Base-by-base conservation (phyloP, 116 monocot genomes). In the Zostera marina region DNA sequence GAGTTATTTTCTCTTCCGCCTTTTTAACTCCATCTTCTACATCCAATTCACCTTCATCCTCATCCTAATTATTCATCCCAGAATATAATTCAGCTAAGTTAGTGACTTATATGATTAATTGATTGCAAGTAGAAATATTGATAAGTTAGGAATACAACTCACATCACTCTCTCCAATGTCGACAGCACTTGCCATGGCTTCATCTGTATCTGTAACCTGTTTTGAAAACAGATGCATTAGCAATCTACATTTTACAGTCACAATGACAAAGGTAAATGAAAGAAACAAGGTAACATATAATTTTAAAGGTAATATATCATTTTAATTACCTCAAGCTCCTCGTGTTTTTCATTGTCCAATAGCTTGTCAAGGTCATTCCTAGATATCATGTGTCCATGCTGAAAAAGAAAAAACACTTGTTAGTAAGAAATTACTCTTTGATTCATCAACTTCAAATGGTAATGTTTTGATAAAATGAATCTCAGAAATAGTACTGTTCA, bases 131-230 rank as follows among this genome's bases (percentile, higher is more conserved):
- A 44, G 14, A 61, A 3, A 53, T 39, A 12, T 8, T 10, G 48
- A 12, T 25, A 60, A 45, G 4, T 22, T 49, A 14, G 5, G 38
- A 17, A 19, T 26, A 6, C 8, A 48, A 75, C 87, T 76, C 58
- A 88, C 94, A 69, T 84, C 81, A 64, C 73, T 77, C 54, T 94
- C 85, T 54, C 94, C 94, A 17, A 94, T 94, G 73, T 94, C 94
- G 60, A 94, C 80, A 38, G 94, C 94, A 77, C 63, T 79, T 72
- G 82, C 81, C 88, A 88, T 80, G 15, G 88, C 85, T 56, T 94
- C 84, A 74, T 88, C 88, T 51, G 85, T 68, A 62, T 84, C 94
- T 65, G 77, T 67, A 25, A 88, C 56, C 88, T 88, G 77, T 63
- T 61, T 45, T 55, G n/a, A 42, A 53, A 21, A 53, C 17, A 42